Percentiles rank a stretch among this genome's conserved stretches.
These are phyloP conservation scores for Moesziomyces sp. DNA, from an alignment of 1,284 basidiomycete genomes.

Conservation along the genomic window DNA sequence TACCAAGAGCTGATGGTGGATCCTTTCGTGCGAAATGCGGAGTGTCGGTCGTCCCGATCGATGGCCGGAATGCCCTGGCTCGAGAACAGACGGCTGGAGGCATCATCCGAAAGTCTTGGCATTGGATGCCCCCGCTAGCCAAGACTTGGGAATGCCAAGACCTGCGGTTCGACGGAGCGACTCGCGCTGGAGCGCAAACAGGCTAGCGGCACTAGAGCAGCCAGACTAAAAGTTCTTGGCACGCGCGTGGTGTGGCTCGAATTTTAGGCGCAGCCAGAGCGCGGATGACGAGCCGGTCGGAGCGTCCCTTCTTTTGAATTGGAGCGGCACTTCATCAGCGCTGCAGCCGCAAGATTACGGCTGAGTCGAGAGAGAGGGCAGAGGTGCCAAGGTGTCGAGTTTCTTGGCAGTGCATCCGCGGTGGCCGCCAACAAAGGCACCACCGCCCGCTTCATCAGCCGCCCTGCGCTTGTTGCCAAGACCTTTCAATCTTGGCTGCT, in stretches of 20 bases:
- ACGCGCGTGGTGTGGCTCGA: constrained; percentile 1
- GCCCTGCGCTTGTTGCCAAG: neutral
- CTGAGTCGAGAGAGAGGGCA: no score
- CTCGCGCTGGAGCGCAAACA: no score
- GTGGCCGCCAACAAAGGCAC: no score
- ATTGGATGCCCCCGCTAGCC: constrained; percentile 1
- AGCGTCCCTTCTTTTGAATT: no score
- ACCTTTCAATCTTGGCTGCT: no score
- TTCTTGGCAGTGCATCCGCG: no score
- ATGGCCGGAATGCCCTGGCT: neutral
- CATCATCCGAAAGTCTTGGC: constrained; percentile 36
- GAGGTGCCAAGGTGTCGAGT: no score
- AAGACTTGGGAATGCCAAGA: constrained; percentile 28
- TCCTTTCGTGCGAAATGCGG: neutral
- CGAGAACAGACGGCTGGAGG: neutral
- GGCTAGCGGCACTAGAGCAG: neutral
- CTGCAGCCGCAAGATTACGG: no score
- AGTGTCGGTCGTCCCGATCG: neutral
- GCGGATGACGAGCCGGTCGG: no score
- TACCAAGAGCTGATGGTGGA: neutral
- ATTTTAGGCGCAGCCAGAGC: neutral
- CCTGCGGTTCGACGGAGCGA: constrained; percentile 12
- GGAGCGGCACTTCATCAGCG: no score
- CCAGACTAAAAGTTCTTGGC: constrained; percentile 10
- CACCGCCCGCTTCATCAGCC: no score